Percentiles rank a stretch among this genome's conserved stretches.
Conservation (phyloP, 108 stramenopile species). For the Skeletonema grethae region DNA sequence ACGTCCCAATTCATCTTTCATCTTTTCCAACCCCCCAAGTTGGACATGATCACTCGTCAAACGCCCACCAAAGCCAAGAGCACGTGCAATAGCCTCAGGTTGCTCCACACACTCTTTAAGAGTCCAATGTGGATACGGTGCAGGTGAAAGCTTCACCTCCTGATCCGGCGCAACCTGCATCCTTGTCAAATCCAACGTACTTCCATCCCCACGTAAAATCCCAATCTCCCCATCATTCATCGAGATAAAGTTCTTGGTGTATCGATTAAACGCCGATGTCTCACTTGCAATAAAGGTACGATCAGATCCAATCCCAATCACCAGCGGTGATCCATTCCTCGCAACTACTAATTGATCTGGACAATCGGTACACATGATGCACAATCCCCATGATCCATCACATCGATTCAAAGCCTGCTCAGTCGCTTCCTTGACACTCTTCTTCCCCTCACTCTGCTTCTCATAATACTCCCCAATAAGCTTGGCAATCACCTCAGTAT, state of each 20-base stretch:
- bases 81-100: constrained; percentile 95
- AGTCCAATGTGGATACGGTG: constrained; percentile 97
- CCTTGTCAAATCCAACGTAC: constrained; percentile 87
- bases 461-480: constrained; percentile 88
- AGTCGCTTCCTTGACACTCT: constrained; percentile 78
- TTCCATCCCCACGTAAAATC: constrained; percentile 89
- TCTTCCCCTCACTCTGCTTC: constrained; percentile 29
- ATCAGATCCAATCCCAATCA: constrained; percentile 94
- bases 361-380: constrained; percentile 62
- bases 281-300: constrained; percentile 97
- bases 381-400: constrained; percentile 88
- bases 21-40: constrained; percentile 89
- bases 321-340: constrained; percentile 94
- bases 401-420: constrained; percentile 78
- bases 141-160: constrained; percentile 91
- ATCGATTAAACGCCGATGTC: constrained; percentile 96
- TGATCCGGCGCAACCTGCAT: constrained; percentile 92
- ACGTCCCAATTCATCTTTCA: constrained; percentile 63
- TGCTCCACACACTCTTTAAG: constrained; percentile 91
- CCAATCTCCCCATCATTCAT: constrained; percentile 99
- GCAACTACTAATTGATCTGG: constrained; percentile 88
- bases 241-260: constrained; percentile 98
- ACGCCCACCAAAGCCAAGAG: constrained; percentile 90
- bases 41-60: constrained; percentile 67
- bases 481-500: constrained; percentile 99